Base-by-base conservation (phyloP, 176 grass and related monocot species). In the Calamus simplicifolius region DNA sequence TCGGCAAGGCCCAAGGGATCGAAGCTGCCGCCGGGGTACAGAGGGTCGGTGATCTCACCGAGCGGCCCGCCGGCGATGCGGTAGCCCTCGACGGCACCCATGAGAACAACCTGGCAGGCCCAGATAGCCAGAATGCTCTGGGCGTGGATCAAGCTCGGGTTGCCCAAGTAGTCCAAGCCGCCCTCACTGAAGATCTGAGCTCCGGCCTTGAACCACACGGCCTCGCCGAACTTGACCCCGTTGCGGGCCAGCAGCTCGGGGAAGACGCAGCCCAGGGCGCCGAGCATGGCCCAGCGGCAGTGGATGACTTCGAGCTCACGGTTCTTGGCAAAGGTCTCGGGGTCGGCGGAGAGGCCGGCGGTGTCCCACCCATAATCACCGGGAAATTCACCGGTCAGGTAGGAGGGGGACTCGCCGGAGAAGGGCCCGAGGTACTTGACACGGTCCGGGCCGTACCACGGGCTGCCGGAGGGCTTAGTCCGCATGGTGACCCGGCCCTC, bases 301-400 rank as follows among this genome's bases (percentile, higher is more conserved):
- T 95, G 90, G 76, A 95, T 89, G 1, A 95, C 85, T 60, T 95
- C 90, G 18, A 95, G 59, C 76, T 95, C 90, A 0, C 90, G 71
- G 82, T 95, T 95, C 76, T 95, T 95, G 66, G 90, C 81, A 43
- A 95, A 95, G 18, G 90, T 95, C 85, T 95, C 85, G 0, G 90
- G 90, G 54, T 95, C 90, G 0, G 90, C 90, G 0, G 82, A 95
- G 0, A 95, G 82, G 0, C 90, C 90, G 0, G 85, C 85, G 0
- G 90, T 95, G 82, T 95, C 90, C 90, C 90, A 95, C 6, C 90
- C 90, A 51, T 95, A 89, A 76, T 95, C 82, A 8, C 90, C 85
- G 0, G 90, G 90, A 76, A 89, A 95, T 69, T 95, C 90, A 15
- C 90, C 90, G 2, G 67, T 89, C 16, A 95, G 76, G 79, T 95